These are phyloP conservation scores for Metschnikowia reukaufii DNA, from an alignment of 805 yeast genomes.

Conservation along the genomic window DNA sequence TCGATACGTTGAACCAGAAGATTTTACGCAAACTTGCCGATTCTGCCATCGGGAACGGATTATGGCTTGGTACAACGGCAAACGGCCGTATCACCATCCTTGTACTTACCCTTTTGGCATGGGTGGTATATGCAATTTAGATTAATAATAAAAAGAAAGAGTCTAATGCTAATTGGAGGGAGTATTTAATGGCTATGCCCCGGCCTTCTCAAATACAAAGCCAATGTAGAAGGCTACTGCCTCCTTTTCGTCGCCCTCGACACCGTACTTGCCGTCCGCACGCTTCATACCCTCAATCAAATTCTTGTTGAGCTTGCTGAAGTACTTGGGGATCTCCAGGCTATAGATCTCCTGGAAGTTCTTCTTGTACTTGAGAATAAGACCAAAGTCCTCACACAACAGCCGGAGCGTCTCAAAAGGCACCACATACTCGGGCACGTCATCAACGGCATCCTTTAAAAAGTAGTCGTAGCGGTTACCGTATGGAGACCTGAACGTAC, in stretches of 20 bases:
- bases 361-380: conserved; percentile 68
- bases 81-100: conserved; percentile 32
- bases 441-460: conserved; percentile 89
- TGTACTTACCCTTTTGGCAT: conserved; percentile 16
- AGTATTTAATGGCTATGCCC: no score
- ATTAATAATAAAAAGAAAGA: background rate
- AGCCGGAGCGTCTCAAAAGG: conserved; percentile 87
- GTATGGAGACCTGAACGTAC: conserved; percentile 69
- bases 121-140: conserved; percentile 10
- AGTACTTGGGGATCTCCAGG: conserved; percentile 71
- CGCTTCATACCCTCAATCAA: conserved; percentile 70
- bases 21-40: conserved; percentile 31
- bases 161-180: background rate
- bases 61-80: conserved; percentile 37
- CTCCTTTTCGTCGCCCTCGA: conserved; percentile 86
- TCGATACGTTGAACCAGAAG: conserved; percentile 29
- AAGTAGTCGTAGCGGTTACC: conserved; percentile 84
- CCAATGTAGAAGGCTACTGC: conserved; percentile 85
- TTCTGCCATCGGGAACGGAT: conserved; percentile 30
- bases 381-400: conserved; percentile 78
- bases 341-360: conserved; percentile 81
- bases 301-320: conserved; percentile 55
- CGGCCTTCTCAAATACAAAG: conserved; percentile 70
- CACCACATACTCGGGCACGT: conserved; percentile 95
- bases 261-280: conserved; percentile 78